Conservation (phyloP, 306 rosid species). For the Trifolium pratense region DNA sequence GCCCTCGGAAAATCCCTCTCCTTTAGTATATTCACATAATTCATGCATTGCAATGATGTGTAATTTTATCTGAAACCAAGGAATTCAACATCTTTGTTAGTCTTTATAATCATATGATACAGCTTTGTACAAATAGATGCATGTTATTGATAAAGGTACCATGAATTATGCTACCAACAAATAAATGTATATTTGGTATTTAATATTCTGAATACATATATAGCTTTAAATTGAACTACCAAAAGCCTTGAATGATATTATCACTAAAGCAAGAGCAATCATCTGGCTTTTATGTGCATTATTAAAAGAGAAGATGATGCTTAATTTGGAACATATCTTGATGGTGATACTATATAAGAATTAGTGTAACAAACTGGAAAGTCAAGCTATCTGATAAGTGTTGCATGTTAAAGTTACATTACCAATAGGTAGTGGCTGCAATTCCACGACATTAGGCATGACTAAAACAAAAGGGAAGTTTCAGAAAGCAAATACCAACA, state of each 20-base stretch:
- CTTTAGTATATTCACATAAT: constrained; percentile 91
- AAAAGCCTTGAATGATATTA: not conserved
- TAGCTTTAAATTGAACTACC: constrained; percentile 6
- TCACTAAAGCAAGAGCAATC: constrained; percentile 26
- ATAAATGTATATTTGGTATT: constrained; percentile 10
- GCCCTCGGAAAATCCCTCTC: constrained; percentile 98
- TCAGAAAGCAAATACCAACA: constrained; percentile 18
- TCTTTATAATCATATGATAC: constrained; percentile 33
- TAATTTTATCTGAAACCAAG: constrained; percentile 79
- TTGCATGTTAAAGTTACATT: constrained; percentile 5
- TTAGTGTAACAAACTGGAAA: constrained; percentile 17
- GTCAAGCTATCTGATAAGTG: constrained; percentile 33
- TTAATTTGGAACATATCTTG: constrained; percentile 26
- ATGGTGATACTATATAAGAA: constrained; percentile 11
- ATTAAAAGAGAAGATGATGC: constrained; percentile 14
- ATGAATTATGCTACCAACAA: constrained; percentile 1
- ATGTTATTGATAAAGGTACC: constrained; percentile 13
- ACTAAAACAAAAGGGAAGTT: constrained; percentile 13
- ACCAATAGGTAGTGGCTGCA: constrained; percentile 16
- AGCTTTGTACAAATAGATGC: constrained; percentile 39
- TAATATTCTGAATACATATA: constrained; percentile 5
- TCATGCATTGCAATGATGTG: constrained; percentile 97
- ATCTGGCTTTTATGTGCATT: constrained; percentile 5
- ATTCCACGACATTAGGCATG: constrained; percentile 21
- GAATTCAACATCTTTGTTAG: constrained; percentile 48